Conservation (phyloP, 1,284 basidiomycete species). For the Apiotrichum gamsii region DNA sequence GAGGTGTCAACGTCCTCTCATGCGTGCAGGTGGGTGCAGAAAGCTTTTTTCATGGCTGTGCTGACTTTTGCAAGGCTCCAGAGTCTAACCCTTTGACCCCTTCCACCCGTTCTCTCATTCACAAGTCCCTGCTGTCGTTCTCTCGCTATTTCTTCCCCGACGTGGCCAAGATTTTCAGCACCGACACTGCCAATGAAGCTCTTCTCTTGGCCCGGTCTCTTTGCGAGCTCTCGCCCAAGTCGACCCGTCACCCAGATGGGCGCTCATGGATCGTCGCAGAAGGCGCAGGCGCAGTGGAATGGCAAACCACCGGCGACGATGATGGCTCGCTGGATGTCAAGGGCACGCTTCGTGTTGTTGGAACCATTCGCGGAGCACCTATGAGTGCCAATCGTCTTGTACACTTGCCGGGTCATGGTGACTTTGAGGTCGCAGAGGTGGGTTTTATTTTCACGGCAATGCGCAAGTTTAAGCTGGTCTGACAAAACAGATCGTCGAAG, state of each 20-base stretch:
- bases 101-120: slow-evolving; percentile 54
- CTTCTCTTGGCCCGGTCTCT: slow-evolving; percentile 65
- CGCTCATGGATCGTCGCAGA: slow-evolving; percentile 77
- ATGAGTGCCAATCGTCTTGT: slow-evolving; percentile 80
- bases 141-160: slow-evolving; percentile 89
- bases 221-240: slow-evolving; percentile 66
- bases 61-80: slow-evolving; percentile 28
- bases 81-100: slow-evolving; percentile 51
- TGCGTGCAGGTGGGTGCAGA: slow-evolving; percentile 55
- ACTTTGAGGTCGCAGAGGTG: slow-evolving; percentile 78
- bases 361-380: slow-evolving; percentile 71
- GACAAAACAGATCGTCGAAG: slow-evolving; percentile 30
- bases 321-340: slow-evolving; percentile 22
- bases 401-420: slow-evolving; percentile 82
- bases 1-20: slow-evolving; percentile 49
- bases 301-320: slow-evolving; percentile 49
- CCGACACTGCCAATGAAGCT: slow-evolving; percentile 56
- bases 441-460: too few relatives aligned
- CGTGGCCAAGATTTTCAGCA: slow-evolving; percentile 55
- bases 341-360: slow-evolving; percentile 65
- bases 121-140: slow-evolving; percentile 85
- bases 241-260: slow-evolving; percentile 61
- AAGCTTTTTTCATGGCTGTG: too few relatives aligned
- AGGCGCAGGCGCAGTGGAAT: slow-evolving; percentile 50
- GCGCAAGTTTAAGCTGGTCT: too few relatives aligned